Evolutionary conservation across 768 basidiomycete genomes (phyloP), one percentile per base, ranked within the genome.

Genomic region (Tricholoma furcatifolium): DNA sequence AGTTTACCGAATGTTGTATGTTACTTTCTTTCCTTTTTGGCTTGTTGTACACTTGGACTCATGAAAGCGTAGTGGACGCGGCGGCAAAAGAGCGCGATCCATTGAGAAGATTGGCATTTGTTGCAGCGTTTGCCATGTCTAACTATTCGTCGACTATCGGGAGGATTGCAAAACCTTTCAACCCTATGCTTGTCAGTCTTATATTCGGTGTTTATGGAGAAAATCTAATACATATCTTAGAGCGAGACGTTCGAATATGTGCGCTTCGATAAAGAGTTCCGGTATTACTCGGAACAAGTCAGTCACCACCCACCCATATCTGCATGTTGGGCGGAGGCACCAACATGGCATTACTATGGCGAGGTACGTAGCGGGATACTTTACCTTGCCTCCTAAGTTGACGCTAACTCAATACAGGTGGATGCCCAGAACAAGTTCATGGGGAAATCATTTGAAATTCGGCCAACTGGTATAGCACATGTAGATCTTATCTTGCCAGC

Each of bases 141-240:
- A 98, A 98, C 71, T 98, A 98, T 70, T 93, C 91, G 1, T 93
- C 91, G 20, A 98, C 95, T 2, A 91, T 96, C 59, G 95, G 96
- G 3, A 82, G 95, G 34, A 97, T 98, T 57, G 95, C 95, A 11
- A 97, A 98, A 69, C 95, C 94, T 1, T 97, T 97, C 71, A 97
- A 97, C 68, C 95, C 93, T 6, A 91, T 96, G 85, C 81, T 97
- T 50, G 89, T 91, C 54, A 47, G 87, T 75, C 6, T 47, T 41
- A 2, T 15, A 30, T 52, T 38, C 18, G 41, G 34, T 36, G 41
- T 17, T 6, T 35, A 8, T 49, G 27, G 31, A 17, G 40, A 53
- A 14, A 48, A 39, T 18, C 14, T 23, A 38, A 48, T 31, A 39
- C 47, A 6, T 45, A 23, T n/a, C 17, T 3, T 61, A 93, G 83